Percentiles rank a stretch among this genome's conserved stretches.
These are phyloP conservation scores for Carex cristatella DNA, from an alignment of 176 grass and related monocot genomes.

Conservation along the genomic window DNA sequence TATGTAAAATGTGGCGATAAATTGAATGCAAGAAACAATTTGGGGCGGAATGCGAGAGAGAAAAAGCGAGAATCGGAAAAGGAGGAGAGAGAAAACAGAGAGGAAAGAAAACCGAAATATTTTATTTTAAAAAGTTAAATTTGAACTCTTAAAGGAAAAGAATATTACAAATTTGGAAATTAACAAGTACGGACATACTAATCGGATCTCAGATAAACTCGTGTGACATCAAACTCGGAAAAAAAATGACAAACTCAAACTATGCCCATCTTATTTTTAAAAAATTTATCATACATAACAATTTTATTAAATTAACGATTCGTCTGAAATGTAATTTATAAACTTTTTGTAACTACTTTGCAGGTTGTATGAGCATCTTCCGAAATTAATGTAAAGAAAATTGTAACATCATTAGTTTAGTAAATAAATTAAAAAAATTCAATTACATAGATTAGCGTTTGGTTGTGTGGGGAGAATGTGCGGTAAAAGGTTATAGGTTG, in stretches of 20 bases:
- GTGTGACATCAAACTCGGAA: no score
- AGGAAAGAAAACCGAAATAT: constrained; percentile 24
- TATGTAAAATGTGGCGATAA: constrained; percentile 5
- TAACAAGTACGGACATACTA: not conserved
- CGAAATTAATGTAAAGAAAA: no score
- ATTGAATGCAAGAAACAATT: constrained; percentile 15
- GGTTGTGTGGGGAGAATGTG: no score
- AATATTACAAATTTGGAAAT: not conserved
- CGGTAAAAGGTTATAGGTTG: no score
- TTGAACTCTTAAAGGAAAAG: not conserved
- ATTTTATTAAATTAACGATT: no score
- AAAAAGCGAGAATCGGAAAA: constrained; percentile 27
- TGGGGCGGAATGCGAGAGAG: constrained; percentile 21
- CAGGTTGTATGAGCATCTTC: no score
- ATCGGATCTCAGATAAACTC: not conserved
- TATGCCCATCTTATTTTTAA: not conserved
- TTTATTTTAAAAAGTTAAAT: constrained; percentile 7
- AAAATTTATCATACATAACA: no score
- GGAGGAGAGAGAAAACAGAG: constrained; percentile 9
- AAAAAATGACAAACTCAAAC: not conserved
- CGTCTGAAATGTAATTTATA: no score
- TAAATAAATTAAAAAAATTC: no score
- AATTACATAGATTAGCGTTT: no score
- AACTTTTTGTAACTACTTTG: no score
- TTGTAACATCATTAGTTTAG: no score